Evolutionary conservation across 352 stramenopile genomes (phyloP).

Genomic region (Thalassiosira exigua): DNA sequence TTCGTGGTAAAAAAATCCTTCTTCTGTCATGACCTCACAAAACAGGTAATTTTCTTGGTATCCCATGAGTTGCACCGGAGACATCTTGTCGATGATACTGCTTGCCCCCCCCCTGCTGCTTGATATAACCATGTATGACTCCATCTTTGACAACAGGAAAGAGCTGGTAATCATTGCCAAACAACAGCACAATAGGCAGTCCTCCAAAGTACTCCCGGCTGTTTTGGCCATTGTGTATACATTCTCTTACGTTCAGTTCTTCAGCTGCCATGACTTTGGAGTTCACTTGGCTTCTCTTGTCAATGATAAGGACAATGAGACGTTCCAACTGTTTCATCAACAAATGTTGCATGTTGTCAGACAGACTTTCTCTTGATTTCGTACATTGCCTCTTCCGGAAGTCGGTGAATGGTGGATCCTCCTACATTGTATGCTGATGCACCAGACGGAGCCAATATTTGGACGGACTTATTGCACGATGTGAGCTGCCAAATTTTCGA

Average conservation of each 20-base stretch:
- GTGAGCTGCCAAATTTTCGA: constrained; percentile 10
- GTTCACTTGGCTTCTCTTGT: constrained; percentile 29
- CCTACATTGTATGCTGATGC: constrained; percentile 27
- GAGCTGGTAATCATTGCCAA: constrained; percentile 45
- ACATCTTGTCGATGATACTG: constrained; percentile 7
- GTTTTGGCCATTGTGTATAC: constrained; percentile 14
- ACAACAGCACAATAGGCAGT: constrained; percentile 25
- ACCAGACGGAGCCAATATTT: constrained; percentile 22
- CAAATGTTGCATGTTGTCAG: not conserved
- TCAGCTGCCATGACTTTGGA: constrained; percentile 6
- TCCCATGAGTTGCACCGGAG: not conserved
- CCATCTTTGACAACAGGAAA: constrained; percentile 14
- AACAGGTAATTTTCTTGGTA: constrained; percentile 12
- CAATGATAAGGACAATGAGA: constrained; percentile 25
- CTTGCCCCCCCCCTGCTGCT: not conserved
- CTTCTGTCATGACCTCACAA: constrained; percentile 20
- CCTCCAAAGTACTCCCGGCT: constrained; percentile 6
- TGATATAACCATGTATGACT: constrained; percentile 28
- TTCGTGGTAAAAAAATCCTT: constrained; percentile 25
- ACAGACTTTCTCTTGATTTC: not conserved
- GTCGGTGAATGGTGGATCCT: constrained; percentile 29
- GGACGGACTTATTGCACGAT: constrained; percentile 10
- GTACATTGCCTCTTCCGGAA: not conserved
- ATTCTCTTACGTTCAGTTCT: constrained; percentile 19
- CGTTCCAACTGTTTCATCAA: not conserved